phyloP scores from a whole-genome alignment of 768 basidiomycete genomes.

The Amanita muscaria region DNA sequence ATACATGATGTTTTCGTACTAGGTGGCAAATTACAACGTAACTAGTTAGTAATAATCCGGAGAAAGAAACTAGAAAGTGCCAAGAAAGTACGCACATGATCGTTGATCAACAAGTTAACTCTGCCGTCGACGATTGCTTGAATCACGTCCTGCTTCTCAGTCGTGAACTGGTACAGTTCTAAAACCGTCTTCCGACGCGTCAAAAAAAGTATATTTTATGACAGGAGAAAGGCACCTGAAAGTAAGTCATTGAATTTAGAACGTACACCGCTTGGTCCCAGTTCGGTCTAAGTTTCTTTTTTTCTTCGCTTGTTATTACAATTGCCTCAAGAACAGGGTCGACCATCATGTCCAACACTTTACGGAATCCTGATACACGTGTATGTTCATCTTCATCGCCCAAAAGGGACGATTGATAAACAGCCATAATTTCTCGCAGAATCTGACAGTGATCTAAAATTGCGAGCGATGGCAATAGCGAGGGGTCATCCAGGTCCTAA shows the following conservation, averaged over 20 bases:
- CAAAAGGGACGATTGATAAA: constrained; percentile 81
- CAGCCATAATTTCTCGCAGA: constrained; percentile 80
- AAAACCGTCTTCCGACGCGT: constrained; percentile 43
- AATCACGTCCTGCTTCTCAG: constrained; percentile 47
- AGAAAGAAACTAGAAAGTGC: no score
- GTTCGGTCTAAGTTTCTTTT: constrained; percentile 38
- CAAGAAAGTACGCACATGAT: constrained; percentile 59
- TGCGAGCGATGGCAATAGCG: constrained; percentile 62
- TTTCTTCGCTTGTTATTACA: constrained; percentile 55
- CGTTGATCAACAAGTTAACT: constrained; percentile 58
- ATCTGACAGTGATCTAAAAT: constrained; percentile 80
- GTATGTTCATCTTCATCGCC: constrained; percentile 46
- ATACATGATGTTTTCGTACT: constrained; percentile 42
- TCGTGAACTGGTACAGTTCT: constrained; percentile 61
- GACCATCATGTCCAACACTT: constrained; percentile 74
- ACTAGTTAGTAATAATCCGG: background rate
- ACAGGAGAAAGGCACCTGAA: constrained; percentile 44
- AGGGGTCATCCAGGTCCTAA: constrained; percentile 61
- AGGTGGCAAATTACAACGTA: constrained; percentile 7
- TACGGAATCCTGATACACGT: constrained; percentile 43
- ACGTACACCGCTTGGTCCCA: constrained; percentile 86
- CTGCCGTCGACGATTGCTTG: constrained; percentile 52
- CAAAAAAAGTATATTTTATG: constrained; percentile 4
- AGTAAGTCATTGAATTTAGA: constrained; percentile 77
- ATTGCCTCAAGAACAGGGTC: constrained; percentile 81